Base-by-base conservation (phyloP, 75 land plant species). In the Cunninghamia lanceolata region DNA sequence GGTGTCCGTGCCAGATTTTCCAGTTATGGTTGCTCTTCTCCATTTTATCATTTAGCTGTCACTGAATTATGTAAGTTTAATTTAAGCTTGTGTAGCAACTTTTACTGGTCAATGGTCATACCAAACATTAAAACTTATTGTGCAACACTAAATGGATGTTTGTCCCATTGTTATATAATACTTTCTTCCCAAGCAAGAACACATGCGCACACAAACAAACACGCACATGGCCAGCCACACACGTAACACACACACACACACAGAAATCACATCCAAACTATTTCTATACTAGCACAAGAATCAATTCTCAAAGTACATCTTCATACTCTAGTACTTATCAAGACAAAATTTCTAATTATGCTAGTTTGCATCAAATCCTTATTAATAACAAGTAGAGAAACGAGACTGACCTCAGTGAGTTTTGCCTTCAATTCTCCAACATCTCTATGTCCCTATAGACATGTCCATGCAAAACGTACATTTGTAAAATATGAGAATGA, bases 351-450 rank as follows among this genome's bases (percentile, higher is more conserved):
- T 10, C 82, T 45, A 11, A 15, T 28, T 15, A 8, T 45, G n/a
- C 15, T 73, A 80, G 15, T 40, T 19, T 80, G 3, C 30, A 80
- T 80, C 42, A 45, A 28, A 19, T 43, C 6, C 52, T n/a, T 80
- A 25, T 10, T 80, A 11, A 43, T 42, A 80, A 25, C 28, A 43
- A 80, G 21, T 38, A 80, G 82, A 19, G 30, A 45, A 39, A 13
- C 25, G 7, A 9, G 13, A n/a, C 82, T 42, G 82, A 80, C 82
- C 82, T 80, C 82, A n/a, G 82, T 80, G 45, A 80, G 82, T 80
- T 80, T 80, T 45, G 82, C 82, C 50, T 80, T 80, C 82, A 80
- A 80, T 80, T 80, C 82, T 28, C 82, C 82, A 80, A 80, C 25
- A 28, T 80, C 82, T 80, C 46, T 80, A 25, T 47, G 47, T n/a